Evolutionary conservation across 2,329 filamentous ascomycete genomes (phyloP).

Genomic region (Thermothelomyces thermophilus): DNA sequence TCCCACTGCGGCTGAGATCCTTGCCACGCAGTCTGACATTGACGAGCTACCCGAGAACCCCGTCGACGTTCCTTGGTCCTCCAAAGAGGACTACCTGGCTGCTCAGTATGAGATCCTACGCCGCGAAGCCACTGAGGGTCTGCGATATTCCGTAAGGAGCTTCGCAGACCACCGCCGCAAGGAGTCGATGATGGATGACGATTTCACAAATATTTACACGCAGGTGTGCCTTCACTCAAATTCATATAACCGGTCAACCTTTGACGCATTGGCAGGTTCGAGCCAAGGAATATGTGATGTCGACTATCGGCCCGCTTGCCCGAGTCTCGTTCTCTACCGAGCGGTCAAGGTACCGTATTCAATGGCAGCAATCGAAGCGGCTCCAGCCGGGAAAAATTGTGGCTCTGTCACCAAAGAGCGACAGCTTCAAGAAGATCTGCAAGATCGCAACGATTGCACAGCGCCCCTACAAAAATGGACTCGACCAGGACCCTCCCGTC

Average conservation of each 20-base stretch:
- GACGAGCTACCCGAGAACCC: conserved; percentile 44
- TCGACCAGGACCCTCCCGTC: conserved; percentile 61
- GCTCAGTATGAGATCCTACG: conserved; percentile 70
- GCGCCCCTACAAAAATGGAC: conserved; percentile 51
- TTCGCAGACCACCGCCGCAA: conserved; percentile 37
- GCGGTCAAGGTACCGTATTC: conserved; percentile 57
- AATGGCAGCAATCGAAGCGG: conserved; percentile 52
- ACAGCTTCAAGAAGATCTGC: conserved; percentile 60
- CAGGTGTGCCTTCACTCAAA: conserved; percentile 44
- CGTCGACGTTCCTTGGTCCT: conserved; percentile 50
- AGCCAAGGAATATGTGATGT: conserved; percentile 58
- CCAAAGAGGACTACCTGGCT: conserved; percentile 59
- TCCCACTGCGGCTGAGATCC: conserved; percentile 48
- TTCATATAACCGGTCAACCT: background rate
- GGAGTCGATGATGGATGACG: conserved; percentile 46
- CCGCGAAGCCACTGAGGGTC: conserved; percentile 63
- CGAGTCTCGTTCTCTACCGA: conserved; percentile 64
- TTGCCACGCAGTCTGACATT: conserved; percentile 28
- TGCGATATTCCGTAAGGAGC: conserved; percentile 59
- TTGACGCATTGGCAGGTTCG: conserved; percentile 47
- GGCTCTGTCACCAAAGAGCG: conserved; percentile 43
- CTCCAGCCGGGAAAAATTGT: conserved; percentile 49
- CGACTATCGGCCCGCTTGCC: conserved; percentile 55
- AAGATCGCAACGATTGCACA: conserved; percentile 68
- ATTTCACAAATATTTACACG: conserved; percentile 60